Evolutionary conservation across 2,329 filamentous ascomycete species (phyloP).

Genomic region (Trichophyton benhamiae): DNA sequence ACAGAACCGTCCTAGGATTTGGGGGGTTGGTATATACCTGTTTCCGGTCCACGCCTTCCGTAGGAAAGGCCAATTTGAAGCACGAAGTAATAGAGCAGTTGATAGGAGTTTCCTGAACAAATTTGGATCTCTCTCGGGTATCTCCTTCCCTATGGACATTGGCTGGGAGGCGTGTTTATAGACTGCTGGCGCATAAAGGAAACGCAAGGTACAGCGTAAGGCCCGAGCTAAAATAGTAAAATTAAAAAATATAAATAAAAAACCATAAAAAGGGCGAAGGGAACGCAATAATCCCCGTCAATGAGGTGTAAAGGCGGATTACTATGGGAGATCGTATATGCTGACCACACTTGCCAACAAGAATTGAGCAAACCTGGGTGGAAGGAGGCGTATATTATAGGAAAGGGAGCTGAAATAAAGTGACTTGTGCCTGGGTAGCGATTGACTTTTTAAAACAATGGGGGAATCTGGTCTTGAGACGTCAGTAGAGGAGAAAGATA

Average conservation of each 20-base stretch:
- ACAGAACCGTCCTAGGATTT: background rate
- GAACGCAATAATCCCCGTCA: background rate
- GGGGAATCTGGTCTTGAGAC: background rate
- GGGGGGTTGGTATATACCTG: background rate
- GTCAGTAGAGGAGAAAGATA: background rate
- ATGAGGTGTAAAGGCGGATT: background rate
- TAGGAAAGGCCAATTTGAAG: conserved; percentile 4
- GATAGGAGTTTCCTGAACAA: background rate
- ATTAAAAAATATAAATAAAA: background rate
- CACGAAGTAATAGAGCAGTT: conserved; percentile 5
- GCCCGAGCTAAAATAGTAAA: background rate
- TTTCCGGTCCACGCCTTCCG: conserved; percentile 1
- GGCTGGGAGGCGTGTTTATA: background rate
- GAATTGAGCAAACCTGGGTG: background rate
- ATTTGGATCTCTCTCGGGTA: background rate
- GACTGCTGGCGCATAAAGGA: background rate
- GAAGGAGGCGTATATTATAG: background rate
- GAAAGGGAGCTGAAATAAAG: background rate
- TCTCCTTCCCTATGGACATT: background rate
- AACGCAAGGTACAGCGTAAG: background rate
- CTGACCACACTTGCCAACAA: background rate
- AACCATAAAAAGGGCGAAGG: background rate
- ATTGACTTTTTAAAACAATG: conserved; percentile 1
- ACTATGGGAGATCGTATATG: background rate
- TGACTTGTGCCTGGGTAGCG: background rate